These are phyloP conservation scores for Aspergillus sp. DNA, from an alignment of 2,329 filamentous ascomycete species.

Conservation along the genomic window DNA sequence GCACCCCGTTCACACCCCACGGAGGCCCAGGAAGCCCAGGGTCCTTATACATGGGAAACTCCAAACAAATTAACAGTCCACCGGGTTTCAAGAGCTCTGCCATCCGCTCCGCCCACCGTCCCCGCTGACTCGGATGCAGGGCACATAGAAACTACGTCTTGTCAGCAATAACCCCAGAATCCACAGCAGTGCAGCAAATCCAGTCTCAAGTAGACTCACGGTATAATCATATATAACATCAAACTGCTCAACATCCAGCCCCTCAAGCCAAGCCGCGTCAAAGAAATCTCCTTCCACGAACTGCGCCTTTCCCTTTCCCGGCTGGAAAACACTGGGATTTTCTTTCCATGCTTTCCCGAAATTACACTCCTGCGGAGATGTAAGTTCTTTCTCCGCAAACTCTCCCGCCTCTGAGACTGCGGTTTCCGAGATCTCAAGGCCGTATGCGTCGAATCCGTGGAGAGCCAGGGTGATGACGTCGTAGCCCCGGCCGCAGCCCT, in stretches of 20 bases:
- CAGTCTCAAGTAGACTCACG: constrained; percentile 38
- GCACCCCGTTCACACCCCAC: constrained; percentile 39
- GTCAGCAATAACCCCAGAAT: no score
- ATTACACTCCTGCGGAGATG: constrained; percentile 17
- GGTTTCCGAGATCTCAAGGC: constrained; percentile 30
- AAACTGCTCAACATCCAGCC: neutral
- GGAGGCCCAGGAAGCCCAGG: constrained; percentile 38
- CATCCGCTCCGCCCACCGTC: constrained; percentile 56
- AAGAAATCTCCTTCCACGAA: constrained; percentile 58
- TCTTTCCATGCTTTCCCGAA: constrained; percentile 9
- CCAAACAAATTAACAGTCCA: constrained; percentile 50
- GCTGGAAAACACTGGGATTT: neutral
- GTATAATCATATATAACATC: constrained; percentile 44
- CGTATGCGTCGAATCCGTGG: constrained; percentile 32
- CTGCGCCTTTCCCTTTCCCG: constrained; percentile 38
- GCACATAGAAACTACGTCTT: constrained; percentile 64
- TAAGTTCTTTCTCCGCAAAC: constrained; percentile 22
- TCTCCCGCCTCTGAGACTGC: constrained; percentile 21
- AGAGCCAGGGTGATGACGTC: constrained; percentile 33
- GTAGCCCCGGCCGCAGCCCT: constrained; percentile 37
- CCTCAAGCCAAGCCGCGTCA: constrained; percentile 1
- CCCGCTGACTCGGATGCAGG: constrained; percentile 54
- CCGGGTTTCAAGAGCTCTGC: neutral
- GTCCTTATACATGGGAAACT: constrained; percentile 44
- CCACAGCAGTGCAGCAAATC: neutral